phyloP scores from a whole-genome alignment of 2,329 filamentous ascomycete species.

The Ceratocystis albifundus region DNA sequence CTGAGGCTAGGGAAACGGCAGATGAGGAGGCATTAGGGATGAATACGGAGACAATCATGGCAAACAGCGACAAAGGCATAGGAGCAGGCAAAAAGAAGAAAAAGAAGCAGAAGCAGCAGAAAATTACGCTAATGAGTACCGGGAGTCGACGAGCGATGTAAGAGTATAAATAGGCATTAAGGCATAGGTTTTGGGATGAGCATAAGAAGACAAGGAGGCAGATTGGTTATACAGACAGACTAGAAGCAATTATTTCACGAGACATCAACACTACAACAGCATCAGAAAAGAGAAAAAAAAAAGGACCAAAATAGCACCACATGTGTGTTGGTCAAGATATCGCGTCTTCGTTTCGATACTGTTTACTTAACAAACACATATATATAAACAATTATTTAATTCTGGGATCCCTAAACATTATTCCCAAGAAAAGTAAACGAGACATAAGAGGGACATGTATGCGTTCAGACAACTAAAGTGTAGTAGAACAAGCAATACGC shows the following conservation, averaged over 20 bases:
- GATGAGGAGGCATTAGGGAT: constrained; percentile 18
- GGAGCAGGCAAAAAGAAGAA: constrained; percentile 36
- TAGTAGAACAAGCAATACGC: background rate
- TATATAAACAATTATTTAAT: background rate
- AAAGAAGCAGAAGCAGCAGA: constrained; percentile 61
- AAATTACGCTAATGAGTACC: constrained; percentile 62
- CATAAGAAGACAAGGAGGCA: background rate
- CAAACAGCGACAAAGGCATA: constrained; percentile 24
- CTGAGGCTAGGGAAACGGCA: constrained; percentile 26
- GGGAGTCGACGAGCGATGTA: constrained; percentile 42
- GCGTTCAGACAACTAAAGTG: background rate
- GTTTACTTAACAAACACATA: background rate
- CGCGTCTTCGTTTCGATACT: background rate
- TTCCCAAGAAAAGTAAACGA: background rate
- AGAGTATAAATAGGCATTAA: background rate
- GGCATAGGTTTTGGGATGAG: background rate
- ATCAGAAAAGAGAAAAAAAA: background rate
- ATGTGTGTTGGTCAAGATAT: background rate
- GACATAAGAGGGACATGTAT: background rate
- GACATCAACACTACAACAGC: background rate
- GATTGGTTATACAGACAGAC: background rate
- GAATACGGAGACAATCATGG: too few species aligned
- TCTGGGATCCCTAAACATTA: background rate
- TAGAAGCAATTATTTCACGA: background rate
- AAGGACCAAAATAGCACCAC: background rate